phyloP scores from a whole-genome alignment of 768 basidiomycete species.

The Gymnopilus junonius region DNA sequence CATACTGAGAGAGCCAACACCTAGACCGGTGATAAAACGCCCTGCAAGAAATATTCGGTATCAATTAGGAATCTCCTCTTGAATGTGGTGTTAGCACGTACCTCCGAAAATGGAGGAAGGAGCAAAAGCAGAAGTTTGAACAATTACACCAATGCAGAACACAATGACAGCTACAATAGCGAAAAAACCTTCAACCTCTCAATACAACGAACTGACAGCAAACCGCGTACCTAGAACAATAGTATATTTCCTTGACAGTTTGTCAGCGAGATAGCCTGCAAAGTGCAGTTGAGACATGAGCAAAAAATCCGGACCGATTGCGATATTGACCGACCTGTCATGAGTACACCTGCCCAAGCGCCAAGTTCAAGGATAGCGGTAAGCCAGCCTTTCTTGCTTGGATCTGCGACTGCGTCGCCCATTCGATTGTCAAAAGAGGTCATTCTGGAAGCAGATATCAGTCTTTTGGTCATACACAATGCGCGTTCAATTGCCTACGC shows the following conservation, averaged over 20 bases:
- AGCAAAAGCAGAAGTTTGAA: constrained; percentile 63
- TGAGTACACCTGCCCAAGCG: constrained; percentile 77
- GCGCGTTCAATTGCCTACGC: constrained; percentile 43
- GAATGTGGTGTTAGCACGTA: constrained; percentile 1
- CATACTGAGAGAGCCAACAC: constrained; percentile 83
- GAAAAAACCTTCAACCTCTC: constrained; percentile 18
- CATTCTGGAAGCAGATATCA: constrained; percentile 41
- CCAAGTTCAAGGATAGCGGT: constrained; percentile 77
- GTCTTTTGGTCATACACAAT: background rate
- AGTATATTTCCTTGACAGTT: constrained; percentile 73
- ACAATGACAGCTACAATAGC: constrained; percentile 49
- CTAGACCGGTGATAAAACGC: constrained; percentile 79
- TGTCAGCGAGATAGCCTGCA: constrained; percentile 66
- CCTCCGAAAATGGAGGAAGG: constrained; percentile 72
- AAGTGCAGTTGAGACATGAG: background rate
- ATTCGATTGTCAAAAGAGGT: constrained; percentile 55
- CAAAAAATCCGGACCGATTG: background rate
- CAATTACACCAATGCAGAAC: constrained; percentile 75
- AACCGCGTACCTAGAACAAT: constrained; percentile 55
- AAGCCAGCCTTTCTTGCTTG: constrained; percentile 69
- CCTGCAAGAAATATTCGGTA: constrained; percentile 32
- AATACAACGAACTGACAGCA: background rate
- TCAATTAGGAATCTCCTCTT: background rate
- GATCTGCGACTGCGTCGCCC: constrained; percentile 54
- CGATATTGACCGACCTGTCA: constrained; percentile 49